phyloP scores from a whole-genome alignment of 1,139 yeast genomes.

The Candida freyschussii region DNA sequence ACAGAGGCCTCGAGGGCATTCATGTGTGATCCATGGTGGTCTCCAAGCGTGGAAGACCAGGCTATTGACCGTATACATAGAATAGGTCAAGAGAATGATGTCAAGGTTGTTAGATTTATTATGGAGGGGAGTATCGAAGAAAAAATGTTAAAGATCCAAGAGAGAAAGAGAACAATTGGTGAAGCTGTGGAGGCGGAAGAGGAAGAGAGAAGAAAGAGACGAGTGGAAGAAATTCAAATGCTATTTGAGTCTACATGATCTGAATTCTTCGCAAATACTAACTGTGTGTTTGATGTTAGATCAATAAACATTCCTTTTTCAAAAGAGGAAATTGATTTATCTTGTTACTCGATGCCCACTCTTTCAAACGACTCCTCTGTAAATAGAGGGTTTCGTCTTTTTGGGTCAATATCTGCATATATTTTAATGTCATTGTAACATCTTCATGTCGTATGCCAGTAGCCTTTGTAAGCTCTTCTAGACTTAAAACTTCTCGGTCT shows the following conservation, averaged over 20 bases:
- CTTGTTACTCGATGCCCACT: conserved; percentile 17
- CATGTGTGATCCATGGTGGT: conserved; percentile 99
- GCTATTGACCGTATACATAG: conserved; percentile 94
- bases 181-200: conserved; percentile 81
- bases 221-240: conserved; percentile 78
- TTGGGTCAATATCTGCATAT: conserved; percentile 45
- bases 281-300: conserved; percentile 1
- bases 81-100: conserved; percentile 76
- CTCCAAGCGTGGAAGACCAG: conserved; percentile 89
- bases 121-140: conserved; percentile 85
- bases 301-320: conserved; percentile 14
- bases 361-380: conserved; percentile 9
- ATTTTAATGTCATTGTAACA: conserved; percentile 55
- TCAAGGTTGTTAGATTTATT: conserved; percentile 74
- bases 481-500: conserved; percentile 32
- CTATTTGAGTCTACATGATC: conserved; percentile 46
- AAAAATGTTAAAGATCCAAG: conserved; percentile 84
- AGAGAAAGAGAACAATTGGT: conserved; percentile 78
- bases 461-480: conserved; percentile 47
- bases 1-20: conserved; percentile 84
- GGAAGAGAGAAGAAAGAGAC: conserved; percentile 65
- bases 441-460: conserved; percentile 77
- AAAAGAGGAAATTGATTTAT: conserved; percentile 15
- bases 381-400: conserved; percentile 12
- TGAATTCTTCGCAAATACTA: background rate